Conservation (phyloP, 345 rosid genomes). For the Kandelia obovata region DNA sequence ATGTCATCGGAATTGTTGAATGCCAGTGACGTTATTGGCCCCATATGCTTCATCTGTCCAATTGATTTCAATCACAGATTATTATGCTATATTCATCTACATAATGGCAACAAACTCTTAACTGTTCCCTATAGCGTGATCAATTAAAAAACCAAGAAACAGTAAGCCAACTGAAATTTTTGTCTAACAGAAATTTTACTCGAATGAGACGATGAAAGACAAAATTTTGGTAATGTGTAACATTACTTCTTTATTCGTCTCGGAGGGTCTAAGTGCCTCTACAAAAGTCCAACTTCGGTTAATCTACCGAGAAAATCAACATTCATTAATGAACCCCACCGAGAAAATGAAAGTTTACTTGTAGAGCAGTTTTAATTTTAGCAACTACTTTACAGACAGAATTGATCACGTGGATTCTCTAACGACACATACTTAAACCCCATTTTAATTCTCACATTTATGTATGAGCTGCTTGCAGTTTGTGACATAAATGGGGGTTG, state of each 20-base stretch:
- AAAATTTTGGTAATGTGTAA: no score
- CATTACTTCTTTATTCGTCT: no score
- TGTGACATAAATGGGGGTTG: neutral
- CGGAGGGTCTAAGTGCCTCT: no score
- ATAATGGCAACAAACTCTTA: neutral
- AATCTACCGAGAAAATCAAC: no score
- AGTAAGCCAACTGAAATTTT: no score
- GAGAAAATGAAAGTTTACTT: no score
- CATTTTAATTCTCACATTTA: neutral
- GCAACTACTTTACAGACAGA: neutral
- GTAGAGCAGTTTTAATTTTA: neutral
- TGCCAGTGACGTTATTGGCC: conserved; percentile 47
- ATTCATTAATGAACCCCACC: no score
- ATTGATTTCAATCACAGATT: neutral
- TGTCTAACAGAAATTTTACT: no score
- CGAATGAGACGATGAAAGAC: no score
- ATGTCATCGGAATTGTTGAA: conserved; percentile 41
- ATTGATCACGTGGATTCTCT: neutral
- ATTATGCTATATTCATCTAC: neutral
- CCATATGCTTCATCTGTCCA: conserved; percentile 41
- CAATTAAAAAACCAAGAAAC: no score
- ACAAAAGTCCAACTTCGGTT: no score
- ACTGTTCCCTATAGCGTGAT: no score
- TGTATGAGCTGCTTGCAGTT: neutral
- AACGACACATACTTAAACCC: neutral